A percentile compares a stretch with the other conserved stretches of the same genome.
phyloP scores from a whole-genome alignment of 305 asterid genomes.

The Fraxinus floribunda region DNA sequence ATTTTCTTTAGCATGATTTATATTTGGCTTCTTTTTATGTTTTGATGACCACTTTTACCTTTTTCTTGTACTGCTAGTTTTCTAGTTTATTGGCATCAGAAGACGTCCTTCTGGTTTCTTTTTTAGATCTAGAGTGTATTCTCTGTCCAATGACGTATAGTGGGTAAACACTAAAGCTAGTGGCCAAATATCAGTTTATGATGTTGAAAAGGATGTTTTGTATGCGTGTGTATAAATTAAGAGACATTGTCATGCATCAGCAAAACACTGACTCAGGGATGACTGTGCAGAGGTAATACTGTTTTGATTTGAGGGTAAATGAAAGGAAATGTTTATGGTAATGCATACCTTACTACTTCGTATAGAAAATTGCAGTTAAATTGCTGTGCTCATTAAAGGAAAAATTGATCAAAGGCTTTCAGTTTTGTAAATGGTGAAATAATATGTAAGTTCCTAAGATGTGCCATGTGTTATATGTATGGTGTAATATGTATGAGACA shows the following conservation, averaged over 20 bases:
- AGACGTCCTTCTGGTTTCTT: not conserved
- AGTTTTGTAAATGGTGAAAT: not conserved
- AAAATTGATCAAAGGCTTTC: not conserved
- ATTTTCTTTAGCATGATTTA: not conserved
- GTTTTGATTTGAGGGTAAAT: not conserved
- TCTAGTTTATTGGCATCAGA: not conserved
- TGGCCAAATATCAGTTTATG: not conserved
- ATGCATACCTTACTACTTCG: not conserved
- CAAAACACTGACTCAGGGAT: not conserved
- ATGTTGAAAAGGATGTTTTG: not conserved
- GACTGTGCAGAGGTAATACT: not conserved
- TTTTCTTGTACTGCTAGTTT: not conserved
- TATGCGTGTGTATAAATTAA: not conserved
- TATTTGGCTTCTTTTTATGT: not conserved
- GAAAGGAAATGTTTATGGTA: not conserved
- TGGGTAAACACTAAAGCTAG: not conserved
- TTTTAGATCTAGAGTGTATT: not conserved
- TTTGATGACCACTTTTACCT: not conserved
- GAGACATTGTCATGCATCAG: not conserved
- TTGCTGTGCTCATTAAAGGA: not conserved
- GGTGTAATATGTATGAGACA: not conserved
- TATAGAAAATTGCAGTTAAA: not conserved
- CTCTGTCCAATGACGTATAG: not conserved
- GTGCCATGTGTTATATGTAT: not conserved
- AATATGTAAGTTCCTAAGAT: not conserved